These are phyloP conservation scores for Yamadazyma ubonensis DNA, from an alignment of 805 yeast genomes.

Conservation along the genomic window DNA sequence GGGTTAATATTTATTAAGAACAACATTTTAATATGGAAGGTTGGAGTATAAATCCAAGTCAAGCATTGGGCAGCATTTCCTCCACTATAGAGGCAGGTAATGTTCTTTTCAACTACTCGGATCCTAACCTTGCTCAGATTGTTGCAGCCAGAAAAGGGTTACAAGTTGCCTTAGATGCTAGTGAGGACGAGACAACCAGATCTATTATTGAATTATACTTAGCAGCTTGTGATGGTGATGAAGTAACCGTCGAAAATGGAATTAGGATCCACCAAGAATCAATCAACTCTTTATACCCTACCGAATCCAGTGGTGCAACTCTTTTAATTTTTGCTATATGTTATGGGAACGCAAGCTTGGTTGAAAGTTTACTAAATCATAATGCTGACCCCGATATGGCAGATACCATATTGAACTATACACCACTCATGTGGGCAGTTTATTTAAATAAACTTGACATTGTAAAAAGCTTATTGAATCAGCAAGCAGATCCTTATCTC, in stretches of 20 bases:
- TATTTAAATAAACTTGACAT: conserved; percentile 56
- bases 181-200: conserved; percentile 12
- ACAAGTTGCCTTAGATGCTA: conserved; percentile 16
- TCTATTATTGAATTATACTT: conserved; percentile 26
- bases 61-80: conserved; percentile 1
- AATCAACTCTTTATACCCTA: conserved; percentile 22
- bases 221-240: conserved; percentile 39
- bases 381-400: conserved; percentile 48
- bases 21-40: conserved; percentile 20
- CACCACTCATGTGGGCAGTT: conserved; percentile 88
- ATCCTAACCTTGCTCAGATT: conserved; percentile 28
- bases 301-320: conserved; percentile 31
- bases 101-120: conserved; percentile 21
- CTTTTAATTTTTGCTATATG: conserved; percentile 52
- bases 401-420: conserved; percentile 53
- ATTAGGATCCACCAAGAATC: conserved; percentile 22
- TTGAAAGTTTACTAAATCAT: conserved; percentile 46
- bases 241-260: conserved; percentile 28
- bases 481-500: conserved; percentile 62
- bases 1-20: conserved; percentile 1
- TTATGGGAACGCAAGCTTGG: conserved; percentile 47
- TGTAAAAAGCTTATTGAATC: conserved; percentile 55
- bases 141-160: conserved; percentile 27
- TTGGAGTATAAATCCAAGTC: conserved; percentile 17
- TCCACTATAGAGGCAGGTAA: conserved; percentile 1